A percentile compares a stretch with the other conserved stretches of the same genome.
phyloP scores from a whole-genome alignment of 129 eudicot genomes.

The Flaveria bidentis region DNA sequence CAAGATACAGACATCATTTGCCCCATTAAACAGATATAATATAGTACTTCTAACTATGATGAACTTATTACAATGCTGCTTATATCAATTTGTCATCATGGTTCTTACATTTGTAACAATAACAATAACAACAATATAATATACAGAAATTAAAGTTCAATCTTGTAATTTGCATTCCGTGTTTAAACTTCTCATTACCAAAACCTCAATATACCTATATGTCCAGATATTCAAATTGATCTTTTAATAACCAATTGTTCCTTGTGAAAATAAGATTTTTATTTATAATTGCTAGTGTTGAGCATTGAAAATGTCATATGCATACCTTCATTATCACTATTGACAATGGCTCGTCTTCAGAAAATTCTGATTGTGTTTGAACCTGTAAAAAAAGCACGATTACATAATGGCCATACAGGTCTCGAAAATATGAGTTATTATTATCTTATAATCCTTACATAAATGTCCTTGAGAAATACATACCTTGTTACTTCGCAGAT shows the following conservation, averaged over 20 bases:
- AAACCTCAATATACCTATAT: background rate
- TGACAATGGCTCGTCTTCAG: conserved; percentile 93
- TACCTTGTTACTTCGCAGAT: conserved; percentile 91
- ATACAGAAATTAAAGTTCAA: background rate
- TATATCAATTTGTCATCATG: background rate
- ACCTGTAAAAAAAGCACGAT: conserved; percentile 45
- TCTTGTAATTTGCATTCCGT: background rate
- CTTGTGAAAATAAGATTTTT: background rate
- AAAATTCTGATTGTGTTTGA: conserved; percentile 93
- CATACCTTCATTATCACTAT: conserved; percentile 93
- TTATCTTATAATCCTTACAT: background rate
- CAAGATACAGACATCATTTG: background rate
- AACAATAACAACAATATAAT: background rate
- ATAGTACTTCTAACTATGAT: background rate
- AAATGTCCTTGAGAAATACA: background rate
- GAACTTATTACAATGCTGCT: background rate
- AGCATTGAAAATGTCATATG: background rate
- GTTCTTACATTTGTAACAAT: background rate
- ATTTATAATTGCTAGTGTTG: background rate
- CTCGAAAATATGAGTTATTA: conserved; percentile 14
- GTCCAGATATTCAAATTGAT: too few species aligned
- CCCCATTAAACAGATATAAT: background rate
- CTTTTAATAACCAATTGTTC: background rate
- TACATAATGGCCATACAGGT: background rate
- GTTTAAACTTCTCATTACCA: background rate